Conservation (phyloP, 2,329 filamentous ascomycete genomes). For the Bertia moriformis region DNA sequence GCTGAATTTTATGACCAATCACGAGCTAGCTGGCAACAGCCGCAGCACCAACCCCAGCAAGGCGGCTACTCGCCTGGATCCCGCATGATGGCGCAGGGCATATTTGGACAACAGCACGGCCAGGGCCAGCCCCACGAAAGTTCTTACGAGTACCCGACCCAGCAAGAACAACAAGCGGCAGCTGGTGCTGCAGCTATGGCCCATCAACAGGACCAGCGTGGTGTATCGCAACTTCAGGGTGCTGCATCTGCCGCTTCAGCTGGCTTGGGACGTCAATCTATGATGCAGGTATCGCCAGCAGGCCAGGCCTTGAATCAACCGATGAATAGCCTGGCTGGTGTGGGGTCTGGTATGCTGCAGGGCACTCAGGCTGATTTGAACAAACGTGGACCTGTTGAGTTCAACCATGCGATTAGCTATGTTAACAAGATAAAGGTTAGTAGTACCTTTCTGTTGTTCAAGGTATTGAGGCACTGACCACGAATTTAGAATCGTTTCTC, state of each 20-base stretch:
- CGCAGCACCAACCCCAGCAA: constrained; percentile 21
- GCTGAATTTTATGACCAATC: not conserved
- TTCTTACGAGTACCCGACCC: not conserved
- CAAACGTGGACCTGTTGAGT: constrained; percentile 88
- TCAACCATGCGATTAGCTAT: constrained; percentile 98
- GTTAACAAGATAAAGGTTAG: constrained; percentile 98
- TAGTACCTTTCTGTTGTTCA: constrained; percentile 2
- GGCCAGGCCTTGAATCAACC: not conserved
- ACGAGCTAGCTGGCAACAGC: not conserved
- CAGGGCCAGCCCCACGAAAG: constrained; percentile 1
- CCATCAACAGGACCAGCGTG: constrained; percentile 42
- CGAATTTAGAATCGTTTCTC: constrained; percentile 93
- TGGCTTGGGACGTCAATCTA: not conserved
- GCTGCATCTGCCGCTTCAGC: constrained; percentile 11
- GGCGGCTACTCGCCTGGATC: not conserved
- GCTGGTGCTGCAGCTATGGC: constrained; percentile 34
- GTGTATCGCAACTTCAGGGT: not conserved
- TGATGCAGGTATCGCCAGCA: not conserved
- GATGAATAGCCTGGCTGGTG: constrained; percentile 29
- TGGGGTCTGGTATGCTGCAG: constrained; percentile 46
- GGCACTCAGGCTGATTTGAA: constrained; percentile 44
- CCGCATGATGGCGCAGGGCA: not conserved
- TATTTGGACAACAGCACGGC: not conserved
- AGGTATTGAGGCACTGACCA: too few species aligned
- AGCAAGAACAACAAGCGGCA: constrained; percentile 26